Conservation (phyloP, 768 basidiomycete genomes). For the Termitomyces bulborhizus region DNA sequence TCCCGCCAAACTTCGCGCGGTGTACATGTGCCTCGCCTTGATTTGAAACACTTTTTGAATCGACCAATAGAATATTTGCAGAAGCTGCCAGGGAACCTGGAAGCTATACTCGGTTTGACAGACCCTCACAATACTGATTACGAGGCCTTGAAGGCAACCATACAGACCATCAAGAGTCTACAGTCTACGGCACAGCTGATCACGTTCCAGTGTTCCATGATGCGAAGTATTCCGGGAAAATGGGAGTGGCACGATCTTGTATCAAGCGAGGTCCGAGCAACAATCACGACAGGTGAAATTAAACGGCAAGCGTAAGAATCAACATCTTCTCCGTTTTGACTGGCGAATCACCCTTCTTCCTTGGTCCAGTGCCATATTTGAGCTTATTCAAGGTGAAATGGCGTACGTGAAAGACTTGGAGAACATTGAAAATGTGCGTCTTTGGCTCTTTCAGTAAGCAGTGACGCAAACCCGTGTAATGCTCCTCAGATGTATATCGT, state of each 20-base stretch:
- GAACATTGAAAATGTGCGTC: slow-evolving; percentile 61
- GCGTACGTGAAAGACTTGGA: slow-evolving; percentile 89
- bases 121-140: slow-evolving; percentile 73
- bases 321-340: not conserved
- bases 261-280: slow-evolving; percentile 52
- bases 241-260: slow-evolving; percentile 92
- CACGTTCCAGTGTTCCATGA: slow-evolving; percentile 88
- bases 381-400: slow-evolving; percentile 94
- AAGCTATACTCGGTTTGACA: slow-evolving; percentile 83
- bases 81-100: slow-evolving; percentile 78
- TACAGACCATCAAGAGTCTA: slow-evolving; percentile 75
- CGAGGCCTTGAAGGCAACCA: slow-evolving; percentile 79
- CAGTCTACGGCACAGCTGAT: slow-evolving; percentile 76
- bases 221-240: slow-evolving; percentile 69
- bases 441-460: not conserved
- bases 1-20: slow-evolving; percentile 29
- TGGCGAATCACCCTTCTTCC: slow-evolving; percentile 4
- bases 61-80: slow-evolving; percentile 80
- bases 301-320: slow-evolving; percentile 77
- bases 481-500: slow-evolving; percentile 68
- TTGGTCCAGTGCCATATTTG: slow-evolving; percentile 73
- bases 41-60: slow-evolving; percentile 73
- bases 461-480: not conserved
- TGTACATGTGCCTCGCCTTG: slow-evolving; percentile 37
- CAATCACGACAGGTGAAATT: slow-evolving; percentile 63